Percentiles rank a stretch among this genome's conserved stretches.
Conservation (phyloP, 352 stramenopile genomes). For the Lagenidium giganteum region DNA sequence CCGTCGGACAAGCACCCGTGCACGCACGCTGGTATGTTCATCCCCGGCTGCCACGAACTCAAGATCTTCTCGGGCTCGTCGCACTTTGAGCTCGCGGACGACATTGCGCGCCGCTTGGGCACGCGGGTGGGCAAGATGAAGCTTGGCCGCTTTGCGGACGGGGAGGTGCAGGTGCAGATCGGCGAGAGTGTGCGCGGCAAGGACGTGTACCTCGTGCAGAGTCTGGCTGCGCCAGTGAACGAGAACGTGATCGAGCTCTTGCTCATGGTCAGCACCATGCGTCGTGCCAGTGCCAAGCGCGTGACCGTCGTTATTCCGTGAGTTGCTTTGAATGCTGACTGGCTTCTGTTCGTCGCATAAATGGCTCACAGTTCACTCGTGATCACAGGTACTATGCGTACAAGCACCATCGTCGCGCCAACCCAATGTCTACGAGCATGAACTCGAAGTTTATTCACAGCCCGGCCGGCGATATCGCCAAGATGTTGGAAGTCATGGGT, state of each 20-base stretch:
- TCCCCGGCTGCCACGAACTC: slow-evolving; percentile 89
- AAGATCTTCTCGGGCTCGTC: slow-evolving; percentile 92
- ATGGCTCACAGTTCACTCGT: too few species aligned
- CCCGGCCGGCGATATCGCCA: slow-evolving; percentile 82
- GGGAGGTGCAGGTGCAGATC: slow-evolving; percentile 91
- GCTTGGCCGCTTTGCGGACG: slow-evolving; percentile 88
- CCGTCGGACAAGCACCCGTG: slow-evolving; percentile 89
- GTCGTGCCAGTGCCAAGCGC: slow-evolving; percentile 90
- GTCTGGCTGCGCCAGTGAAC: slow-evolving; percentile 88
- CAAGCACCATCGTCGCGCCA: slow-evolving; percentile 88
- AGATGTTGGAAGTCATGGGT: slow-evolving; percentile 93
- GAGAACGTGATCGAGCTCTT: slow-evolving; percentile 95
- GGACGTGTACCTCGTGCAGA: slow-evolving; percentile 95
- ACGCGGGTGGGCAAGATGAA: slow-evolving; percentile 86
- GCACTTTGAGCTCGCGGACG: slow-evolving; percentile 86
- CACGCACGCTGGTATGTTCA: slow-evolving; percentile 89
- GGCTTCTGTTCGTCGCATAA: not conserved
- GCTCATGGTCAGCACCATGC: slow-evolving; percentile 93
- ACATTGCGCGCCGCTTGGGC: slow-evolving; percentile 85
- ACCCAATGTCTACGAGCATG: slow-evolving; percentile 81
- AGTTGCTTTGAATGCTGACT: slow-evolving; percentile 3
- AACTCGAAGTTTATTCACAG: slow-evolving; percentile 92
- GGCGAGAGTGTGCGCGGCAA: slow-evolving; percentile 91
- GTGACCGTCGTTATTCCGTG: slow-evolving; percentile 93
- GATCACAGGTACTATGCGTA: slow-evolving; percentile 91